Evolutionary conservation across 2,329 filamentous ascomycete species (phyloP).

Genomic region (Aspergillus luchuensis): DNA sequence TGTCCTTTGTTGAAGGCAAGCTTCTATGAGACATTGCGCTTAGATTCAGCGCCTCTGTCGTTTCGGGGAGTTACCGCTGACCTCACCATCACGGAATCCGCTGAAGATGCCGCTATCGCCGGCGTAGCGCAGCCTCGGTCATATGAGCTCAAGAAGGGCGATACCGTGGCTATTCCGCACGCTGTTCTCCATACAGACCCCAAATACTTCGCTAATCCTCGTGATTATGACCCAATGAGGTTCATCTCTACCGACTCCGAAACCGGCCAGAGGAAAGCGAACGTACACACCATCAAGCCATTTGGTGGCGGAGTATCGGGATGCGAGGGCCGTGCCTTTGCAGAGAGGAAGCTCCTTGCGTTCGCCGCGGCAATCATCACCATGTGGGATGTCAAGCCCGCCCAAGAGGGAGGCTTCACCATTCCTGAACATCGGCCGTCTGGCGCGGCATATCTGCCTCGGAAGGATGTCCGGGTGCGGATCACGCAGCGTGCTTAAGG

Average conservation of each 20-base stretch:
- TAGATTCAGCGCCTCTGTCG: conserved; percentile 47
- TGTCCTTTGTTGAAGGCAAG: conserved; percentile 51
- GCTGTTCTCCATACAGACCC: conserved; percentile 48
- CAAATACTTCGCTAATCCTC: conserved; percentile 43
- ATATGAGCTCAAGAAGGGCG: conserved; percentile 46
- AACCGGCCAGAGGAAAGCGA: conserved; percentile 38
- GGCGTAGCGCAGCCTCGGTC: conserved; percentile 33
- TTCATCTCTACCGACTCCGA: conserved; percentile 49
- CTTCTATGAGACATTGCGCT: conserved; percentile 50
- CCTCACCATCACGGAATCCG: conserved; percentile 43
- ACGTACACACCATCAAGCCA: conserved; percentile 48
- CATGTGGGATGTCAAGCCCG: conserved; percentile 59
- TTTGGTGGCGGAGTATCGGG: conserved; percentile 54
- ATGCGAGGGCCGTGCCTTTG: conserved; percentile 55
- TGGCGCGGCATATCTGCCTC: conserved; percentile 54
- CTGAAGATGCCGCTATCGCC: conserved; percentile 39
- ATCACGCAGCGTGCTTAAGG: conserved; percentile 48
- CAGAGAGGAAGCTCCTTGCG: conserved; percentile 53
- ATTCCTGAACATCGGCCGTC: conserved; percentile 55
- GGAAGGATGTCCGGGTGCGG: conserved; percentile 56
- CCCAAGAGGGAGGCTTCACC: conserved; percentile 49
- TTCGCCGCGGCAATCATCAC: conserved; percentile 56
- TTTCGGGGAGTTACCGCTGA: conserved; percentile 45
- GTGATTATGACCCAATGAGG: conserved; percentile 47
- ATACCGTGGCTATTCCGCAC: conserved; percentile 49